Base-by-base conservation (phyloP, 2,329 filamentous ascomycete genomes). In the Zasmidium citrigriseum region DNA sequence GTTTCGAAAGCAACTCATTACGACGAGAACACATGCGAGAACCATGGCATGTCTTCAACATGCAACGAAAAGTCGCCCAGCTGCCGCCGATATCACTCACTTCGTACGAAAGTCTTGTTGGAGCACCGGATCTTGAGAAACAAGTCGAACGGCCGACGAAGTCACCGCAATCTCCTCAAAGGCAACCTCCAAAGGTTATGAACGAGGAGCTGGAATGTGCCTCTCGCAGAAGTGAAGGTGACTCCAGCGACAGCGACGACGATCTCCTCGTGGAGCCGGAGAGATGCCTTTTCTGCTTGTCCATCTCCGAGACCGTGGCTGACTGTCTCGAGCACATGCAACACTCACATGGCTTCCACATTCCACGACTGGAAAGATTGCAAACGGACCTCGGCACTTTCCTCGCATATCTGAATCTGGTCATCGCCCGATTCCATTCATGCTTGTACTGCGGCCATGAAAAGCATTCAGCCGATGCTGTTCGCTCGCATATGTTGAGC, bases 401-500 rank as follows among this genome's bases (percentile, higher is more conserved):
- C 1, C 69, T 84, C 34, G 63, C 71, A 44, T 83, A 83, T 54
- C 68, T 84, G 0, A 75, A 79, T 53, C 73, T 82, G 9, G 68
- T 84, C 20, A 78, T 84, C 14, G 77, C 72, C 20, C 75, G 68
- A 0, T 83, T 81, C 54, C 71, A 72, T 18, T 80, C 83, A 66
- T 85, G 83, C 58, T 72, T 85, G 38, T 76, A 73, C 20, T 85
- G 82, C 61, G 78, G 79, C 1, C 79, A 73, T 14, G 68, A 76
- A 38, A 74, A 78, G 27, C 67, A 68, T 0, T 80, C 77, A 0
- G 70, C 72, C 0, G 72, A 80, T 51, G 82, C 76, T 0, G 77
- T 78, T 0, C 80, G 81, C 60, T 79, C 82, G 34, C 83, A 83
- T 54, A 83, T 83, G 81, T 63, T 70, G 0, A 74, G 70, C 2